A percentile compares a stretch with the other conserved stretches of the same genome.
Conservation (phyloP, 352 stramenopile genomes). For the Thraustochytrium sp. region DNA sequence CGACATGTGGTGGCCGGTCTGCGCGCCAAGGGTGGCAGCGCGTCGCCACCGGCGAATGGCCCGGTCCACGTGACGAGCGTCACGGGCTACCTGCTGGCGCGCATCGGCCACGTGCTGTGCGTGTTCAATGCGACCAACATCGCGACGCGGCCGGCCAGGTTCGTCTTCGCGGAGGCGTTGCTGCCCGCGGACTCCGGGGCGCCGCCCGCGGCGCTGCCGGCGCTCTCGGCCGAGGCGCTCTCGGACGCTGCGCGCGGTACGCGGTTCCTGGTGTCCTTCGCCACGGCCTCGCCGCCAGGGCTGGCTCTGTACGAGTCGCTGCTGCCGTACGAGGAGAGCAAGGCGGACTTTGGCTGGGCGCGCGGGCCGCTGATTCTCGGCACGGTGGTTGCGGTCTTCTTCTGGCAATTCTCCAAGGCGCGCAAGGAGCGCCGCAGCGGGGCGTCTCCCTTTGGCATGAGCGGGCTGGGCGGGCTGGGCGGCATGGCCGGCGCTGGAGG, state of each 20-base stretch:
- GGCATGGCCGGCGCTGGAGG: constrained; percentile 58
- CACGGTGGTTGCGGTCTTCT: not conserved
- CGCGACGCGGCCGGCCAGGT: not conserved
- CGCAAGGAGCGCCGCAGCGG: too few relatives aligned
- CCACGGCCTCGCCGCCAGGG: not conserved
- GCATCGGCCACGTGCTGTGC: not conserved
- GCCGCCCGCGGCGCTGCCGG: not conserved
- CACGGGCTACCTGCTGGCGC: constrained; percentile 10
- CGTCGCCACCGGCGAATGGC: not conserved
- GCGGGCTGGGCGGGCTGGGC: constrained; percentile 67
- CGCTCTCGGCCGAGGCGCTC: not conserved
- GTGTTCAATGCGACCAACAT: constrained; percentile 11
- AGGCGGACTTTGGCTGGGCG: not conserved
- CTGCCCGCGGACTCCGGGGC: not conserved
- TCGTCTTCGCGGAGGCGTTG: not conserved
- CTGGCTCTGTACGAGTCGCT: not conserved
- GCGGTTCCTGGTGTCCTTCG: not conserved
- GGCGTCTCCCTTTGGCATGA: constrained; percentile 54
- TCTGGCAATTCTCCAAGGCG: constrained; percentile 12
- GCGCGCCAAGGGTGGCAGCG: not conserved
- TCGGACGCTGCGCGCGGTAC: not conserved
- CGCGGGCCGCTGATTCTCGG: not conserved
- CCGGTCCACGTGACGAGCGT: constrained; percentile 1
- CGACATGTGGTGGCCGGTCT: not conserved
- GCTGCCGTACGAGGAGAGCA: constrained; percentile 16